These are phyloP conservation scores for Diaporthe ampelina DNA, from an alignment of 2,329 filamentous ascomycete genomes.

Conservation along the genomic window DNA sequence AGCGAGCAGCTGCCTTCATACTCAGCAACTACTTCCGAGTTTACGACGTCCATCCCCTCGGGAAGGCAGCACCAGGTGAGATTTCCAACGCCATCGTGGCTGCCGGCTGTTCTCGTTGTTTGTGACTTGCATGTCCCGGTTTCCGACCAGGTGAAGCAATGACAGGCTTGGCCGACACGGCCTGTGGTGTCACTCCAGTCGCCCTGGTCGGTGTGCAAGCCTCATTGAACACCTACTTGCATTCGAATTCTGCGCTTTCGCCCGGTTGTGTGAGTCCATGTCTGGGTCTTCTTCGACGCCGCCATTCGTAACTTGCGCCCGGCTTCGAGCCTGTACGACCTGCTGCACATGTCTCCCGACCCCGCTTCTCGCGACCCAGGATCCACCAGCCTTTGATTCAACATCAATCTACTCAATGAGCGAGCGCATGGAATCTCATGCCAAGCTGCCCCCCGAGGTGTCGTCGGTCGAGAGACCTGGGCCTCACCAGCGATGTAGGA, in stretches of 20 bases:
- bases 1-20: too few species aligned
- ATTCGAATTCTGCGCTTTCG: neutral
- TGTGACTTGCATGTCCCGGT: slow-evolving; percentile 24
- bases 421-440: neutral
- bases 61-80: slow-evolving; percentile 4
- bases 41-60: neutral
- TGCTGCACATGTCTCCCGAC: neutral
- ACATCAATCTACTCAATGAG: neutral
- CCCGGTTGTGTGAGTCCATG: too few species aligned
- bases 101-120: slow-evolving; percentile 6
- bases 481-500: neutral
- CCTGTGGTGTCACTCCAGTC: slow-evolving; percentile 24
- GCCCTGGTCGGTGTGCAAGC: slow-evolving; percentile 27
- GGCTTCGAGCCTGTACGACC: neutral
- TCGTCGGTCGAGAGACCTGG: neutral
- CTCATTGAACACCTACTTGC: slow-evolving; percentile 23
- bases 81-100: neutral
- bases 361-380: neutral
- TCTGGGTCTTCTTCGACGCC: neutral
- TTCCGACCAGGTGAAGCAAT: slow-evolving; percentile 10
- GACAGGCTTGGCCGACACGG: slow-evolving; percentile 17
- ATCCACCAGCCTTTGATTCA: neutral
- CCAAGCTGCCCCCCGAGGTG: neutral
- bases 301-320: neutral
- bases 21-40: too few species aligned